Evolutionary conservation across 2,329 filamentous ascomycete species (phyloP).

Genomic region (Diaporthe sp.): DNA sequence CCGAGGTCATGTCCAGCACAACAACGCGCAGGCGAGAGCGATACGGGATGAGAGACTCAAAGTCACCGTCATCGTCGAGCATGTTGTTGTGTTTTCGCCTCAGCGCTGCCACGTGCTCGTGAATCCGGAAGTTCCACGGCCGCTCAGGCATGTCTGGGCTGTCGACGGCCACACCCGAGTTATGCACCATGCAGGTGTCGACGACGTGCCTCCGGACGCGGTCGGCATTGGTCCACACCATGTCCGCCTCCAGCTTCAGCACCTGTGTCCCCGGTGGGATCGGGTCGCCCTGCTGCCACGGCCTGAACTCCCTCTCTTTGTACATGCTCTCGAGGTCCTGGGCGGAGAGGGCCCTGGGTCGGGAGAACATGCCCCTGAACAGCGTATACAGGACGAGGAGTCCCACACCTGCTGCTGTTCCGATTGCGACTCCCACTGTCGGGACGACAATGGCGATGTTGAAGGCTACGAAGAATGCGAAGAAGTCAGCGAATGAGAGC

Average conservation of each 20-base stretch:
- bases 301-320: neutral
- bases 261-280: constrained; percentile 13
- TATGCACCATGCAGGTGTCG: constrained; percentile 10
- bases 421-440: neutral
- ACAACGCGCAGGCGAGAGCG: constrained; percentile 24
- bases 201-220: constrained; percentile 8
- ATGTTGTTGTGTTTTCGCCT: neutral
- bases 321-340: neutral
- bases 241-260: constrained; percentile 16
- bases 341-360: neutral
- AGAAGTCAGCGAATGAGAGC: constrained; percentile 26
- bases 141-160: neutral
- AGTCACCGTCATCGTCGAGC: neutral
- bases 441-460: constrained; percentile 25
- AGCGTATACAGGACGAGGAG: constrained; percentile 14
- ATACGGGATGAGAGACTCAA: neutral
- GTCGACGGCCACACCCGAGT: constrained; percentile 2
- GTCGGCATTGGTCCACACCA: constrained; percentile 24
- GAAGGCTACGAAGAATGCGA: constrained; percentile 22
- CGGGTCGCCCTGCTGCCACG: constrained; percentile 10
- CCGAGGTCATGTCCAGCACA: constrained; percentile 41
- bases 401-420: constrained; percentile 6
- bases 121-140: constrained; percentile 9
- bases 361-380: constrained; percentile 25
- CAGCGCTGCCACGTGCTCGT: neutral